Conservation (phyloP, 495 filamentous ascomycete genomes). For the Extremus antarcticus region DNA sequence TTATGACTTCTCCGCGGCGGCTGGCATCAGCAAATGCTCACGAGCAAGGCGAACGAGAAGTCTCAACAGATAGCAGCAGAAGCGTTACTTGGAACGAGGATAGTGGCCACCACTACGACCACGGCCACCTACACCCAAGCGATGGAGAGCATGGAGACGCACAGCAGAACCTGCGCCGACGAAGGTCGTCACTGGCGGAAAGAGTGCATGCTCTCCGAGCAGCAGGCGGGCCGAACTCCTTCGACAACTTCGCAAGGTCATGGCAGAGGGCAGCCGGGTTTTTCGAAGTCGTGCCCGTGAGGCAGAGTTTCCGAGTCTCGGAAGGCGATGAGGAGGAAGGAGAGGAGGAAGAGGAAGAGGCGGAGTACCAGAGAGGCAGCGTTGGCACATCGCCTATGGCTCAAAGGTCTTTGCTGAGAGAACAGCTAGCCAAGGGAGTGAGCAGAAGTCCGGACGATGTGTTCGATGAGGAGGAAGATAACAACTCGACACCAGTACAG, state of each 20-base stretch:
- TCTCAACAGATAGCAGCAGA: conserved; percentile 8
- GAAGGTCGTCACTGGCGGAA: conserved; percentile 66
- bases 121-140: not conserved
- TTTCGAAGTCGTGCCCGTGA: conserved; percentile 67
- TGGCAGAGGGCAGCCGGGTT: conserved; percentile 91
- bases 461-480: conserved; percentile 8
- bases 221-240: conserved; percentile 82
- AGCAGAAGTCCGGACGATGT: not conserved
- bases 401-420: conserved; percentile 38
- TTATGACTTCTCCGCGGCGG: too few relatives aligned
- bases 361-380: not conserved
- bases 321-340: conserved; percentile 39
- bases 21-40: too few relatives aligned
- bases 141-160: not conserved
- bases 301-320: conserved; percentile 48
- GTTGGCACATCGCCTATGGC: conserved; percentile 27
- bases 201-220: conserved; percentile 58
- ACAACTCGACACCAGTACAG: conserved; percentile 10
- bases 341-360: conserved; percentile 2
- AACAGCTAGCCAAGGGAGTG: conserved; percentile 30
- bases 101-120: conserved; percentile 4
- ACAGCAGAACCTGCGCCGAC: conserved; percentile 14
- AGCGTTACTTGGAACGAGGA: conserved; percentile 22
- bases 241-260: conserved; percentile 87
- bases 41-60: conserved; percentile 5